Evolutionary conservation across 257 asterid species (phyloP).

Genomic region (Solanum paucissectum): DNA sequence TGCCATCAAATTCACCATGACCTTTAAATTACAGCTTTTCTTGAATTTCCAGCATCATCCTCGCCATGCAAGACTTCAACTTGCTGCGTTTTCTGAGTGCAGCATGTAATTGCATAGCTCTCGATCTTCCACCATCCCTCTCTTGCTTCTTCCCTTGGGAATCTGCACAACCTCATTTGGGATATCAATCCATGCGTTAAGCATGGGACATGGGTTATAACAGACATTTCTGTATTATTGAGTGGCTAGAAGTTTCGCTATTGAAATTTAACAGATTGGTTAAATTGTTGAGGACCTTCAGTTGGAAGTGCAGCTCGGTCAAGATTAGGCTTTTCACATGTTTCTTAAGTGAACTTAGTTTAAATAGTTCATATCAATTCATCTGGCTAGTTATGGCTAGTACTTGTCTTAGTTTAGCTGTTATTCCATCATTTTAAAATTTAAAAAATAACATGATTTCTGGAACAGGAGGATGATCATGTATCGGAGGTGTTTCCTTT

Average conservation of each 20-base stretch:
- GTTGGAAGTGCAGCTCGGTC: neutral
- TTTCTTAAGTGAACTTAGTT: neutral
- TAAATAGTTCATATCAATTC: neutral
- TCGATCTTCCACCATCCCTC: neutral
- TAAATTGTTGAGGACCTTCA: neutral
- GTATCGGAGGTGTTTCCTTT: conserved; percentile 78
- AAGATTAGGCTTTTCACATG: neutral
- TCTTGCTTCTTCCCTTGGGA: neutral
- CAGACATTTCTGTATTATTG: neutral
- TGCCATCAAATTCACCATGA: neutral
- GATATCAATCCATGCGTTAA: neutral
- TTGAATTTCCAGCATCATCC: neutral
- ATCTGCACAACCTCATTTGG: neutral
- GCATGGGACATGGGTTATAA: neutral
- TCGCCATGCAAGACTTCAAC: neutral
- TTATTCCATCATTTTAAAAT: conserved; percentile 3
- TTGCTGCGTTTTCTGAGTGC: neutral
- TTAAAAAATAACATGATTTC: neutral
- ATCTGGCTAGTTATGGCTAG: conserved; percentile 1
- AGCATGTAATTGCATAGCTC: neutral
- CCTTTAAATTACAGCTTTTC: neutral
- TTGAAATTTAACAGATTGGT: neutral
- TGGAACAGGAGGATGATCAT: conserved; percentile 61
- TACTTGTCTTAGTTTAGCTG: neutral
- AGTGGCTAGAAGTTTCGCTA: neutral